Base-by-base conservation (phyloP, 108 stramenopile genomes). In the Licmophora abbreviata region DNA sequence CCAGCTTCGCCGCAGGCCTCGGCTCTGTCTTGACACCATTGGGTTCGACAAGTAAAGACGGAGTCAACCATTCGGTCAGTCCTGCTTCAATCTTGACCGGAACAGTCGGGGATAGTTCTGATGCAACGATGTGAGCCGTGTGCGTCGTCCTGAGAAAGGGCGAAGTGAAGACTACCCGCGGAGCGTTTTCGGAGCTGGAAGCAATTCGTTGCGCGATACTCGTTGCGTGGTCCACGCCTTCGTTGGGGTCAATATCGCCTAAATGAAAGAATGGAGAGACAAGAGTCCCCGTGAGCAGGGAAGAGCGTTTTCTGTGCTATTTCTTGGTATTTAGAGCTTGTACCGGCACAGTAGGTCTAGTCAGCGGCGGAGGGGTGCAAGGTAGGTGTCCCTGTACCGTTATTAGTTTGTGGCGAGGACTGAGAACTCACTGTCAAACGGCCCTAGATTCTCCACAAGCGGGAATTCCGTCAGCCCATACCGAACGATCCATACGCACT, bases 51-150 rank as follows among this genome's bases (percentile, higher is more conserved):
- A 80, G 60, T 10, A 83, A 52, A n/a, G 81, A 81, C 14, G 81
- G 81, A 26, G 64, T 65, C 27, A 76, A 64, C 80, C 80, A 87
- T 68, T 87, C 85, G 21, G 73, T 65, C 35, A 81, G 40, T 12
- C 85, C 85, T 28, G 78, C 77, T 48, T 87, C 85, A 22, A 83
- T 44, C 0, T 64, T 22, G 47, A 75, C 59, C 54, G 56, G 26
- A 57, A 31, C 20, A 64, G 44, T 44, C 45, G 67, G 17, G 47
- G 27, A 18, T 11, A 73, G 58, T 29, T 30, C 23, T 14, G 27
- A 18, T 21, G 71, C 85, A 52, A 87, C 69, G 41, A 77, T 45
- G 25, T 82, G 68, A 23, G 81, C 81, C 7, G 85, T 87, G 37
- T 79, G 65, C 3, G 71, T 61, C 0, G 69, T 61, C 23, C 85